Percentiles rank a stretch among this genome's conserved stretches.
These are phyloP conservation scores for Peziza echinospora DNA, from an alignment of 495 filamentous ascomycete species.

Conservation along the genomic window DNA sequence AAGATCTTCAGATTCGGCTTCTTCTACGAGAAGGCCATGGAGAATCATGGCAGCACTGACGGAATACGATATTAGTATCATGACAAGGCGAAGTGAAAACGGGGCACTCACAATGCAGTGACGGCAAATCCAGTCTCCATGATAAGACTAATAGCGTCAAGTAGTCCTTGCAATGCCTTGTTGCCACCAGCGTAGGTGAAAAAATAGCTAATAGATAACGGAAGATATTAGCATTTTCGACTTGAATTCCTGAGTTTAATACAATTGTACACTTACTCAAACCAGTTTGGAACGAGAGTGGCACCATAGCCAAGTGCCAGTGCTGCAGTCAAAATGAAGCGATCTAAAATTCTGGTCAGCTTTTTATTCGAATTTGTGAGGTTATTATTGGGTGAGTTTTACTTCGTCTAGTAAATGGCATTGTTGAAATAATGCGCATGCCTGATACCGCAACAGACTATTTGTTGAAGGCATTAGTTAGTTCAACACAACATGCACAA, in stretches of 20 bases:
- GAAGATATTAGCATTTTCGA: too few relatives aligned
- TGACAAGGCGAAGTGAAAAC: too few relatives aligned
- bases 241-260: conserved; percentile 1
- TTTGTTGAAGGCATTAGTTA: background rate
- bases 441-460: conserved; percentile 66
- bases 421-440: conserved; percentile 57
- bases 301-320: conserved; percentile 50
- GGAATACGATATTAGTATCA: too few relatives aligned
- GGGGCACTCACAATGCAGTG: too few relatives aligned
- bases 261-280: conserved; percentile 23
- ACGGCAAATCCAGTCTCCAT: conserved; percentile 64
- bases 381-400: background rate
- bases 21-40: too few relatives aligned
- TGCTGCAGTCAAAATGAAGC: conserved; percentile 67
- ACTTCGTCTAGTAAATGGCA: conserved; percentile 60
- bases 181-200: conserved; percentile 55
- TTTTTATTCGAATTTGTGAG: too few relatives aligned
- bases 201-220: conserved; percentile 31
- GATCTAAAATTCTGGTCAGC: conserved; percentile 20
- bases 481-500: conserved; percentile 26
- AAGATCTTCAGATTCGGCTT: too few relatives aligned
- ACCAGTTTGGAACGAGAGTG: conserved; percentile 46
- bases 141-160: conserved; percentile 61
- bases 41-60: too few relatives aligned
- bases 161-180: conserved; percentile 48